These are phyloP conservation scores for Penicillium coffeae DNA, from an alignment of 495 filamentous ascomycete genomes.

Conservation along the genomic window DNA sequence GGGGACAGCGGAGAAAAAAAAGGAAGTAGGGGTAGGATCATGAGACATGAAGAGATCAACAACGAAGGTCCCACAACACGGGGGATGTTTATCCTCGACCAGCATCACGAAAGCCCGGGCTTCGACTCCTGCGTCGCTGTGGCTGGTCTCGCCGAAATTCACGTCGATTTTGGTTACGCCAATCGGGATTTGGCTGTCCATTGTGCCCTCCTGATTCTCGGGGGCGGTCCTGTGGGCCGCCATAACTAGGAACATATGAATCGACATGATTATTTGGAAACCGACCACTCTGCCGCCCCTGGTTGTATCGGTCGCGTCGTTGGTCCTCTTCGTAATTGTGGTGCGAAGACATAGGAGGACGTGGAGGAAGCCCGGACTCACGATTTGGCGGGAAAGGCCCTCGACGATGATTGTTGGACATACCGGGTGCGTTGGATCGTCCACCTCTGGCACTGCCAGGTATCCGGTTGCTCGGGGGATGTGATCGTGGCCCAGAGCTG, in stretches of 20 bases:
- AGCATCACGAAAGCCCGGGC: slow-evolving; percentile 30
- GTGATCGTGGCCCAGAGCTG: slow-evolving; percentile 29
- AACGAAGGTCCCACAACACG: not conserved
- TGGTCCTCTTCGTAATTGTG: slow-evolving; percentile 32
- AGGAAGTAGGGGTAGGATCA: too few species aligned
- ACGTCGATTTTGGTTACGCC: slow-evolving; percentile 22
- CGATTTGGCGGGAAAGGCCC: slow-evolving; percentile 25
- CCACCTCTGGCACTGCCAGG: slow-evolving; percentile 29
- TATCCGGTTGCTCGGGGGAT: slow-evolving; percentile 32
- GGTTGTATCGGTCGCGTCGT: slow-evolving; percentile 29
- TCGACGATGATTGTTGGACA: slow-evolving; percentile 22
- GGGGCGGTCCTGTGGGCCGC: slow-evolving; percentile 18
- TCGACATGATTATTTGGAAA: slow-evolving; percentile 29
- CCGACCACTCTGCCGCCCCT: slow-evolving; percentile 21
- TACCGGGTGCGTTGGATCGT: slow-evolving; percentile 21
- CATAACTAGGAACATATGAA: slow-evolving; percentile 40
- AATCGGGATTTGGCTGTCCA: slow-evolving; percentile 16
- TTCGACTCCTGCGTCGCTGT: slow-evolving; percentile 38
- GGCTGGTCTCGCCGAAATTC: slow-evolving; percentile 32
- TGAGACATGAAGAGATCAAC: too few species aligned
- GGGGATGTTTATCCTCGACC: slow-evolving; percentile 4
- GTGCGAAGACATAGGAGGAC: slow-evolving; percentile 29
- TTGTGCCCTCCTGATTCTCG: slow-evolving; percentile 21
- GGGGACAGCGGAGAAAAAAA: too few species aligned
- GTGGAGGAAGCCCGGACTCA: slow-evolving; percentile 38